phyloP scores from a whole-genome alignment of 2,329 filamentous ascomycete species.

The Plenodomus lindquistii region DNA sequence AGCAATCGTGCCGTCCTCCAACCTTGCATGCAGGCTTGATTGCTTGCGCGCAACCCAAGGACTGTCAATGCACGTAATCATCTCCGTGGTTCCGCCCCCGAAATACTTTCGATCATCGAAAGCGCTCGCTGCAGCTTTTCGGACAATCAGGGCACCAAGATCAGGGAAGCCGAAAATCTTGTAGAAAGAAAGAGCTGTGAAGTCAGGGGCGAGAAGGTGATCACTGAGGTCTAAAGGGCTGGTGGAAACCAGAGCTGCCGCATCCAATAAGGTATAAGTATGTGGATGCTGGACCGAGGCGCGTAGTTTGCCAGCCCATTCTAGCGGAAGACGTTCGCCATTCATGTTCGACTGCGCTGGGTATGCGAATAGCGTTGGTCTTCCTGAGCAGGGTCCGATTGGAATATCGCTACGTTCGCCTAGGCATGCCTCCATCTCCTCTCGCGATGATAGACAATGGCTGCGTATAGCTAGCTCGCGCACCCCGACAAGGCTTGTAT shows the following conservation, averaged over 20 bases:
- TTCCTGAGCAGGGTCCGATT: slow-evolving; percentile 13
- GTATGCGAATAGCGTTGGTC: slow-evolving; percentile 67
- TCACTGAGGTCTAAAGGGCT: slow-evolving; percentile 61
- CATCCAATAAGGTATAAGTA: slow-evolving; percentile 71
- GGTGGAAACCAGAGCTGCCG: slow-evolving; percentile 67
- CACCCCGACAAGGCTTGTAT: slow-evolving; percentile 84
- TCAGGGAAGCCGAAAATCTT: slow-evolving; percentile 97
- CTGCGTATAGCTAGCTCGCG: slow-evolving; percentile 68
- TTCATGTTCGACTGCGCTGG: slow-evolving; percentile 93
- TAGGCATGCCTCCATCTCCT: slow-evolving; percentile 69
- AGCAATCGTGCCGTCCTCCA: slow-evolving; percentile 70
- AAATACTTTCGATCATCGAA: slow-evolving; percentile 63
- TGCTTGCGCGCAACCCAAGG: slow-evolving; percentile 60
- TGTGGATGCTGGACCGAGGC: slow-evolving; percentile 46
- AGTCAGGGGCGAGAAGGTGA: slow-evolving; percentile 71
- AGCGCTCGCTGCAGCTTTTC: slow-evolving; percentile 66
- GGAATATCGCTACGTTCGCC: neutral
- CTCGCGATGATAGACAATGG: slow-evolving; percentile 66
- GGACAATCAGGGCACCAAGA: slow-evolving; percentile 80
- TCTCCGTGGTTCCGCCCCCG: slow-evolving; percentile 66
- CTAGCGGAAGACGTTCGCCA: slow-evolving; percentile 71
- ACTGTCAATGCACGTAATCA: slow-evolving; percentile 58
- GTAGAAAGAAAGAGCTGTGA: slow-evolving; percentile 83
- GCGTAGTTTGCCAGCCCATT: slow-evolving; percentile 53
- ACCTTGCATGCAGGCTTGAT: slow-evolving; percentile 59